Evolutionary conservation across 192 early-diverging fungal genomes (phyloP).

Genomic region (Coemansia furcata): DNA sequence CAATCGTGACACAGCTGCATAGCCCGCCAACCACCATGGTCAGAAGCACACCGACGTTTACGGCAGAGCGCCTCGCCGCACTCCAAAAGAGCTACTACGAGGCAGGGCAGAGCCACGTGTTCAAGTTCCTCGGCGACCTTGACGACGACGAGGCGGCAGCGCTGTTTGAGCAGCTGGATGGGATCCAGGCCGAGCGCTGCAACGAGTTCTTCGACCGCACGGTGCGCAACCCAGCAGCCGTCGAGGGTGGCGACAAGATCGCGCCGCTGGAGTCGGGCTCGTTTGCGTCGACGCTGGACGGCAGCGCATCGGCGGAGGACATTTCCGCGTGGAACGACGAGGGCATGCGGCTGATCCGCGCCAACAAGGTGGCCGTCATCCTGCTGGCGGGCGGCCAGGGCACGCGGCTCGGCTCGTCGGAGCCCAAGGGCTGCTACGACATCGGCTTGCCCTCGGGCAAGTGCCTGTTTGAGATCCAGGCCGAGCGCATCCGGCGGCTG

Average conservation of each 20-base stretch:
- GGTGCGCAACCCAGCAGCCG: constrained; percentile 42
- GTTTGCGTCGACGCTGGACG: constrained; percentile 63
- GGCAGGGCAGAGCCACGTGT: constrained; percentile 86
- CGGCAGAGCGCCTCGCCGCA: constrained; percentile 40
- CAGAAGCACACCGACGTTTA: constrained; percentile 43
- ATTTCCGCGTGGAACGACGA: constrained; percentile 65
- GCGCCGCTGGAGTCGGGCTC: constrained; percentile 74
- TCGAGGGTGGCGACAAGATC: constrained; percentile 54
- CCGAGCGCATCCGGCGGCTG: constrained; percentile 84
- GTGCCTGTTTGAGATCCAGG: constrained; percentile 92
- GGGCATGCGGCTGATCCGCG: constrained; percentile 77
- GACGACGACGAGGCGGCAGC: constrained; percentile 53
- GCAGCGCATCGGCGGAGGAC: constrained; percentile 49
- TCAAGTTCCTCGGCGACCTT: constrained; percentile 77
- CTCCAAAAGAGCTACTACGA: constrained; percentile 63
- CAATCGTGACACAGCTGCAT: constrained; percentile 4
- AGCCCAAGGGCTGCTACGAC: constrained; percentile 94
- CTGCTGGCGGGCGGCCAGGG: constrained; percentile 92
- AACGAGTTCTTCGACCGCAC: constrained; percentile 84
- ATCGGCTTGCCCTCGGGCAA: constrained; percentile 86
- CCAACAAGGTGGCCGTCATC: constrained; percentile 91
- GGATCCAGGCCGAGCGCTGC: constrained; percentile 75
- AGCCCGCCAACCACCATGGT: constrained; percentile 25
- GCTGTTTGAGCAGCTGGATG: constrained; percentile 65
- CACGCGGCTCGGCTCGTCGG: constrained; percentile 75